These are phyloP conservation scores for Penicillium sp. DNA, from an alignment of 2,329 filamentous ascomycete species.

Conservation along the genomic window DNA sequence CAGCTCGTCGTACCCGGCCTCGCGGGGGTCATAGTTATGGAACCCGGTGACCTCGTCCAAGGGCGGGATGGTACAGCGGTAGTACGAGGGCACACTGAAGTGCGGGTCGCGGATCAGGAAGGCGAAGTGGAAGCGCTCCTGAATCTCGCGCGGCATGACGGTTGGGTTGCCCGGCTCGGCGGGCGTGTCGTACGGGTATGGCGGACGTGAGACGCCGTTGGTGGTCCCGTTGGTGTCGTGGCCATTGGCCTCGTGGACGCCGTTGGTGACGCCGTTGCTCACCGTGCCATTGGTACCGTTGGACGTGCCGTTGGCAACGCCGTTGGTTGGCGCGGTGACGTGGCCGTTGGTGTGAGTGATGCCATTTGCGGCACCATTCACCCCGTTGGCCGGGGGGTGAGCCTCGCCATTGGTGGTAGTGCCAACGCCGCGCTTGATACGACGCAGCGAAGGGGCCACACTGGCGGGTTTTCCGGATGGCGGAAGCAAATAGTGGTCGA, in stretches of 20 bases:
- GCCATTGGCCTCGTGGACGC: slow-evolving; percentile 11
- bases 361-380: slow-evolving; percentile 22
- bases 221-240: slow-evolving; percentile 11
- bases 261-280: slow-evolving; percentile 20
- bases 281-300: slow-evolving; percentile 23
- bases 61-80: slow-evolving; percentile 88
- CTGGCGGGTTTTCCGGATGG: slow-evolving; percentile 67
- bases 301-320: slow-evolving; percentile 14
- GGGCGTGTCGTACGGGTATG: slow-evolving; percentile 61
- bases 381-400: slow-evolving; percentile 23
- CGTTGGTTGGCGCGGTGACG: slow-evolving; percentile 17
- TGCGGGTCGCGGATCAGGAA: slow-evolving; percentile 97
- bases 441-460: slow-evolving; percentile 74
- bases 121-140: slow-evolving; percentile 86
- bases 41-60: slow-evolving; percentile 81
- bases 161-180: slow-evolving; percentile 77
- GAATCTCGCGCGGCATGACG: slow-evolving; percentile 71
- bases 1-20: slow-evolving; percentile 89
- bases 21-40: slow-evolving; percentile 79
- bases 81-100: slow-evolving; percentile 88
- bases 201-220: slow-evolving; percentile 39
- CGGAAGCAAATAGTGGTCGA: slow-evolving; percentile 86
- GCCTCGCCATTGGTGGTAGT: slow-evolving; percentile 39
- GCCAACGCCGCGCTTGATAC: slow-evolving; percentile 62
- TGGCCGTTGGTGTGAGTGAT: slow-evolving; percentile 26